These are phyloP conservation scores for Gaeumannomyces sp. DNA, from an alignment of 2,329 filamentous ascomycete species.

Conservation along the genomic window DNA sequence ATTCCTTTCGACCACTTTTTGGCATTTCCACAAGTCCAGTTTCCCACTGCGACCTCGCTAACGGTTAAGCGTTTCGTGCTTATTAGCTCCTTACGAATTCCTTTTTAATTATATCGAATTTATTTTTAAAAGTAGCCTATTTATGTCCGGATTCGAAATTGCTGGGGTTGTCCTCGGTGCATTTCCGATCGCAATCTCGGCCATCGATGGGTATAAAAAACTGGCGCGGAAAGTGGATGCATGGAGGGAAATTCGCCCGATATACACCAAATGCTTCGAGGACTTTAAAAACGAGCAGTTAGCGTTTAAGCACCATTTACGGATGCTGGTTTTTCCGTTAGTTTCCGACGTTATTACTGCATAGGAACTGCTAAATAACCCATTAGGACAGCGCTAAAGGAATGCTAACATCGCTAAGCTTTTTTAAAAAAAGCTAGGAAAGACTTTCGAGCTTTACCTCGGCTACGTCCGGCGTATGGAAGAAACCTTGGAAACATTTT, in stretches of 20 bases:
- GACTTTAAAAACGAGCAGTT: neutral
- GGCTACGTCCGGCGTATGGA: no score
- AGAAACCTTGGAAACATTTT: no score
- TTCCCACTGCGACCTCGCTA: no score
- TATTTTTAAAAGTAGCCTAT: neutral
- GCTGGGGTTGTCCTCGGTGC: slow-evolving; percentile 1
- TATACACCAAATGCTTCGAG: neutral
- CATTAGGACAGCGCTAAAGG: neutral
- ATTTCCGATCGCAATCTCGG: neutral
- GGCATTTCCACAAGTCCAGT: no score
- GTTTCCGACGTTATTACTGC: neutral
- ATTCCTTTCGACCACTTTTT: no score
- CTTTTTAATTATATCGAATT: no score
- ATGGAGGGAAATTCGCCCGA: neutral
- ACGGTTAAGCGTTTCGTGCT: neutral
- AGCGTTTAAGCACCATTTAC: neutral
- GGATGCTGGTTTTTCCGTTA: neutral
- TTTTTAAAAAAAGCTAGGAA: no score
- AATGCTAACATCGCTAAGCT: neutral
- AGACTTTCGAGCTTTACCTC: no score
- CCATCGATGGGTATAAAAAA: neutral
- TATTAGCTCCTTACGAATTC: no score
- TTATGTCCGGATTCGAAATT: slow-evolving; percentile 1
- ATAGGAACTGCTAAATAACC: neutral
- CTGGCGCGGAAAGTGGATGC: neutral